Evolutionary conservation across 1,139 yeast genomes (phyloP).

Genomic region (Suhomyces maxii): DNA sequence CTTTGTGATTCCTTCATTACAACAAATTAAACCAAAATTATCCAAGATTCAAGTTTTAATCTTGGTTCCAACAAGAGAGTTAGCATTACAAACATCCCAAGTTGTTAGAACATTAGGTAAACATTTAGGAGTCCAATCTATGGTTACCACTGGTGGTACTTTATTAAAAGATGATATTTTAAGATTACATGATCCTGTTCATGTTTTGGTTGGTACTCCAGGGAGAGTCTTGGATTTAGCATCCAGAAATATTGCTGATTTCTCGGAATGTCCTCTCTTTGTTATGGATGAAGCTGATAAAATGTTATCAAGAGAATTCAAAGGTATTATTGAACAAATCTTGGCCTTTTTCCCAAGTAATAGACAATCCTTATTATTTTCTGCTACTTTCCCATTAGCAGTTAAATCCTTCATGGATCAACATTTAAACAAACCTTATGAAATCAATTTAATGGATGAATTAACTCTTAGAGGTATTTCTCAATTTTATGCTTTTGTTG

Average conservation of each 20-base stretch:
- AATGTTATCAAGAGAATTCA: conserved; percentile 89
- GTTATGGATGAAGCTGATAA: conserved; percentile 99
- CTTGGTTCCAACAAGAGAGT: conserved; percentile 90
- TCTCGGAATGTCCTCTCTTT: conserved; percentile 83
- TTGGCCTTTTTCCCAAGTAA: conserved; percentile 73
- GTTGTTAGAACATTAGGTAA: conserved; percentile 97
- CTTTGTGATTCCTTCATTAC: conserved; percentile 84
- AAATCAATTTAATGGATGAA: conserved; percentile 96
- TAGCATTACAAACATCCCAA: conserved; percentile 96
- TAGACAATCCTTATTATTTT: conserved; percentile 85
- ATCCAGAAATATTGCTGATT: conserved; percentile 80
- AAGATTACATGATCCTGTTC: conserved; percentile 90
- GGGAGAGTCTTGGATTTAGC: conserved; percentile 97
- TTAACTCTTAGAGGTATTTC: conserved; percentile 94
- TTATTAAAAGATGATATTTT: conserved; percentile 89
- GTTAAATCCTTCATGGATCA: conserved; percentile 92
- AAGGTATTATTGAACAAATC: conserved; percentile 84
- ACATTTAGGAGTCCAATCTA: conserved; percentile 87
- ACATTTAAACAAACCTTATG: conserved; percentile 89
- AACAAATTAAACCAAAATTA: conserved; percentile 78
- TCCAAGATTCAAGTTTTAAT: conserved; percentile 87
- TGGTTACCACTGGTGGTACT: conserved; percentile 99
- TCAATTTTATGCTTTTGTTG: conserved; percentile 96
- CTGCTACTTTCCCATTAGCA: conserved; percentile 94
- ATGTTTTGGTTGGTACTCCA: conserved; percentile 89